These are phyloP conservation scores for Arachnomyces sp. DNA, from an alignment of 2,329 filamentous ascomycete species.

Conservation along the genomic window DNA sequence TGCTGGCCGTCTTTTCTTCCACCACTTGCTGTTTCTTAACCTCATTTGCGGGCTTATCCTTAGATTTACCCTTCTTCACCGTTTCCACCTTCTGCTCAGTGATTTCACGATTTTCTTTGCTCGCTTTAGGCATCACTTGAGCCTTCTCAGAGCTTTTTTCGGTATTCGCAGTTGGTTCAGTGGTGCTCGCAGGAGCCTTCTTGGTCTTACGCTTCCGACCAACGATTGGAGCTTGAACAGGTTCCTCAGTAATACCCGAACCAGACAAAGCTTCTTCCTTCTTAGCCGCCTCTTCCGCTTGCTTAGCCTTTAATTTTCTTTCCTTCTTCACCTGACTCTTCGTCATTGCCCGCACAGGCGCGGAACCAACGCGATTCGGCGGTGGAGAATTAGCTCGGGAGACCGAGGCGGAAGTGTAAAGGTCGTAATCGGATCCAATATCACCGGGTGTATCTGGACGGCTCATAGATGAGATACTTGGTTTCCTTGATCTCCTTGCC, in stretches of 20 bases:
- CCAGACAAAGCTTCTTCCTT: constrained; percentile 30
- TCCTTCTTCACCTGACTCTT: constrained; percentile 57
- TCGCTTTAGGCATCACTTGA: background rate
- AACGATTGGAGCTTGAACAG: constrained; percentile 52
- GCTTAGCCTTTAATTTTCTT: constrained; percentile 41
- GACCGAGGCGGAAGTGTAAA: constrained; percentile 49
- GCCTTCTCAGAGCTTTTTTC: constrained; percentile 3
- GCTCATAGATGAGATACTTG: constrained; percentile 47
- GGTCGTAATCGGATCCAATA: constrained; percentile 50
- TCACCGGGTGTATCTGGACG: constrained; percentile 55
- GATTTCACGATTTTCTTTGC: constrained; percentile 16
- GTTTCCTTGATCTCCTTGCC: constrained; percentile 26
- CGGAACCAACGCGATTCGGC: constrained; percentile 48
- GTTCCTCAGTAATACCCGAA: constrained; percentile 38
- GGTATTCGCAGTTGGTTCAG: constrained; percentile 9
- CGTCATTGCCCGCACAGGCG: constrained; percentile 50
- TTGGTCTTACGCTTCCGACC: constrained; percentile 54
- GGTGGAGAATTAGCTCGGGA: constrained; percentile 53
- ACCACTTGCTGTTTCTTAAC: constrained; percentile 13
- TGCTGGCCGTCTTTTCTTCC: constrained; percentile 14
- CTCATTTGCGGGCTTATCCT: constrained; percentile 19
- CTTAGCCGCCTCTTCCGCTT: constrained; percentile 32
- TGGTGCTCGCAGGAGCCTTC: constrained; percentile 29
- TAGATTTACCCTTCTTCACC: constrained; percentile 18
- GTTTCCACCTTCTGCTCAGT: constrained; percentile 16